Percentiles rank a stretch among this genome's conserved stretches.
These are phyloP conservation scores for Arthroderma uncinatum DNA, from an alignment of 2,329 filamentous ascomycete species.

Conservation along the genomic window DNA sequence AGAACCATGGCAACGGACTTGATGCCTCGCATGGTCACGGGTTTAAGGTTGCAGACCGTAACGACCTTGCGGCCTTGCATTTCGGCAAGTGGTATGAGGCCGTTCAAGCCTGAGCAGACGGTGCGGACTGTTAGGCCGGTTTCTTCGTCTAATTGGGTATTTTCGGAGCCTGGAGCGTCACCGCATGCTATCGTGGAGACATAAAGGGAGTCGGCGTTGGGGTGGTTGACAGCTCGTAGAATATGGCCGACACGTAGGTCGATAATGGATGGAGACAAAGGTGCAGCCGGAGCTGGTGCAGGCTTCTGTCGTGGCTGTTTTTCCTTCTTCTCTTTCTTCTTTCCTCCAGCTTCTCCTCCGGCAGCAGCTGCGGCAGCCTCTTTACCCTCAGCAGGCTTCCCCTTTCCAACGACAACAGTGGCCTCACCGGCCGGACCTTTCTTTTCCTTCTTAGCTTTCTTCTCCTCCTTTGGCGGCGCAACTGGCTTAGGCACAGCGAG, in stretches of 20 bases:
- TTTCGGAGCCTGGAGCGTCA: conserved; percentile 71
- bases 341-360: conserved; percentile 18
- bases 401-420: conserved; percentile 25
- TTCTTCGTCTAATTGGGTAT: conserved; percentile 66
- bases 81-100: conserved; percentile 79
- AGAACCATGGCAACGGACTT: conserved; percentile 82
- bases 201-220: conserved; percentile 89
- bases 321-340: conserved; percentile 49
- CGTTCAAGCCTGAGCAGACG: conserved; percentile 93
- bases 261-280: conserved; percentile 73
- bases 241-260: conserved; percentile 96
- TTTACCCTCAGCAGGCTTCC: conserved; percentile 41
- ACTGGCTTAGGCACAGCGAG: conserved; percentile 79
- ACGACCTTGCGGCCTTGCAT: conserved; percentile 96
- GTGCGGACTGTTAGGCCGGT: conserved; percentile 88
- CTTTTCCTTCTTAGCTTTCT: conserved; percentile 95
- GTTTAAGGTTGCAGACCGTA: conserved; percentile 95
- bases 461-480: conserved; percentile 90
- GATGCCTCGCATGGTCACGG: conserved; percentile 94
- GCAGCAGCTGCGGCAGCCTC: conserved; percentile 33
- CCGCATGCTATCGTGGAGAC: conserved; percentile 94
- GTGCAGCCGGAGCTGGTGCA: conserved; percentile 56
- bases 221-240: conserved; percentile 88
- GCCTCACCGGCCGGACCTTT: conserved; percentile 63
- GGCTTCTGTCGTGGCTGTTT: conserved; percentile 78